Conservation (phyloP, 345 rosid species). For the Brassica rapa region DNA sequence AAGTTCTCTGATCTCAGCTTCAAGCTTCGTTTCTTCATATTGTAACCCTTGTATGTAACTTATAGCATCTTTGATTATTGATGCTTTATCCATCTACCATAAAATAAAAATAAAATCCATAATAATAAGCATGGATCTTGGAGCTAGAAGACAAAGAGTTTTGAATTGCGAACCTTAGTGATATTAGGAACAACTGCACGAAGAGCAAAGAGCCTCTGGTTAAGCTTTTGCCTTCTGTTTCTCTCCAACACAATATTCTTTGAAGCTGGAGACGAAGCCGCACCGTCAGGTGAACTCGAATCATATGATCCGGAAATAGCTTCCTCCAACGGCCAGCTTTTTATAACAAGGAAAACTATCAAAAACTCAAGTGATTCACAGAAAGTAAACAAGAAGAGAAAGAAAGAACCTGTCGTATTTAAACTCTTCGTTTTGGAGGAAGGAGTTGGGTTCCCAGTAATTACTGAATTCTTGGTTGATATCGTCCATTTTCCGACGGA, state of each 20-base stretch:
- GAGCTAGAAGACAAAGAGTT: background rate
- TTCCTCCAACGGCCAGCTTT: slow-evolving; percentile 62
- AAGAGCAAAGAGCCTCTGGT: slow-evolving; percentile 83
- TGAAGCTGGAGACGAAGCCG: slow-evolving; percentile 70
- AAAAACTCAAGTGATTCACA: background rate
- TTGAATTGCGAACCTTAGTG: slow-evolving; percentile 58
- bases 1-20: slow-evolving; percentile 69
- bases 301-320: slow-evolving; percentile 67
- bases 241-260: slow-evolving; percentile 91
- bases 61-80: slow-evolving; percentile 95
- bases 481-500: slow-evolving; percentile 34
- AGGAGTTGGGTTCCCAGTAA: slow-evolving; percentile 64
- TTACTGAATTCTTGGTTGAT: slow-evolving; percentile 56
- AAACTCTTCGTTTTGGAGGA: slow-evolving; percentile 61
- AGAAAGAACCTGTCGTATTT: slow-evolving; percentile 48
- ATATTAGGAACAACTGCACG: slow-evolving; percentile 95
- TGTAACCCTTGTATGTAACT: slow-evolving; percentile 84
- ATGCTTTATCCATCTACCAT: slow-evolving; percentile 94
- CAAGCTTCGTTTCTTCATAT: slow-evolving; percentile 69
- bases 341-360: background rate
- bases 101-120: background rate
- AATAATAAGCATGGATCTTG: slow-evolving; percentile 6
- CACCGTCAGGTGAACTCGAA: slow-evolving; percentile 95
- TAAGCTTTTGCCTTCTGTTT: slow-evolving; percentile 86
- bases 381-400: background rate